Base-by-base conservation (phyloP, 805 yeast species). In the Scheffersomyces amazonensis region DNA sequence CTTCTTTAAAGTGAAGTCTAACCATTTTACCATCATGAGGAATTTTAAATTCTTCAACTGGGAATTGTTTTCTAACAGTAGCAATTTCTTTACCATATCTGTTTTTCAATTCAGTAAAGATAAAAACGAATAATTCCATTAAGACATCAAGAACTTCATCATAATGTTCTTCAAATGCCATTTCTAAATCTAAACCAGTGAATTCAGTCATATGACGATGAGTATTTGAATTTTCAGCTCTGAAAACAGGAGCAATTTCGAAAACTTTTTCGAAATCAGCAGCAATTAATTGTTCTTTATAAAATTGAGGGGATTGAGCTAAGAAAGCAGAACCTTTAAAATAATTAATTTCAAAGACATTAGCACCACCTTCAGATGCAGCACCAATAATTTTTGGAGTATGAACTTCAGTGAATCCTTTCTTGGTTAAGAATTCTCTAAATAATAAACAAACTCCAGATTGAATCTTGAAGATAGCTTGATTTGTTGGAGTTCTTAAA, bases 201-300 rank as follows among this genome's bases (percentile, higher is more conserved):
- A 93, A 93, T 69, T 93, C 99, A 40, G 99, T 93, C 96, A 93
- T 83, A 69, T 93, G 99, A 72, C 99, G 90, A 67, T 93, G 98
- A 16, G 99, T 91, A 74, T 93, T 90, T 45, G 98, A 91, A 76
- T 93, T 91, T 68, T 93, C 99, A 41, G 99, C 99, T 70, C 99
- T 81, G 79, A 93, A 93, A 31, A 93, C 98, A 25, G 99, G 98
- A 2, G 93, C 98, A 56, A 93, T 77, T 72, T 93, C 99, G 61
- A 80, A 93, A 34, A 93, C 99, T 56, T 80, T 81, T 73, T 93
- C 99, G 55, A 91, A 93, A 71, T 93, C 99, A 43, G 96, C 95
- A 33, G 97, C 96, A 68, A 93, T 93, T 64, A 91, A 80, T 76
- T 91, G 96, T 73, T 93, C 98, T 74, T 93, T 93, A 75, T 93